Evolutionary conservation across 1,284 basidiomycete genomes (phyloP), one percentile per base, ranked within the genome.

Genomic region (Trametes polyzona): DNA sequence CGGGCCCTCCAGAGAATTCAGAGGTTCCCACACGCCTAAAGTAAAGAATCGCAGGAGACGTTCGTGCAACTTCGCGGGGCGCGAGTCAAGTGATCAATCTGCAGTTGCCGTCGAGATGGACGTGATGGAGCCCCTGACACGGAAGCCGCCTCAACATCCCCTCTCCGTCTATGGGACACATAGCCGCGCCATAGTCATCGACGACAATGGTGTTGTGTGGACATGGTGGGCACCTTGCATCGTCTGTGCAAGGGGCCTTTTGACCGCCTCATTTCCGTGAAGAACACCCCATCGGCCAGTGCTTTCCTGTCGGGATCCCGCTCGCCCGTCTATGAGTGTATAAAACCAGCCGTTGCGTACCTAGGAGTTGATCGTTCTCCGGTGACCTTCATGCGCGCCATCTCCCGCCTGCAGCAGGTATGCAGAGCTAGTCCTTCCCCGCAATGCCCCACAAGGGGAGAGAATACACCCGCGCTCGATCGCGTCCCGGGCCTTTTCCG

Each of bases 221-320:
- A n/a, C n/a, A n/a, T n/a, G n/a, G n/a, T n/a, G n/a, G n/a, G n/a
- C n/a, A n/a, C n/a, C n/a, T n/a, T n/a, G n/a, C n/a, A n/a, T n/a
- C n/a, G n/a, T n/a, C n/a, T n/a, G n/a, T n/a, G 44, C 14, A 10
- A 26, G 10, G 35, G 19, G 5, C 12, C 10, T 11, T n/a, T 17
- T 11, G 21, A 30, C 52, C 57, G 52, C 27, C 37, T 11, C 46
- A 54, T 54, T 54, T 51, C 57, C 52, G 52, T 50, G 16, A 21
- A 8, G 26, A 29, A 29, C 4, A 16, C 21, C 36, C 26, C 9
- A 29, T 42, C 41, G 40, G 41, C 11, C 43, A 19, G 5, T 26
- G 19, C 5, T 27, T 50, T 58, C 36, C 33, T 54, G 24, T 11
- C 42, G 51, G 57, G 42, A 49, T 14, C 23, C 47, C 47, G 41